A percentile compares a stretch with the other conserved stretches of the same genome.
Evolutionary conservation across 2,329 filamentous ascomycete genomes (phyloP).

Genomic region (Ambrosiella xylebori): DNA sequence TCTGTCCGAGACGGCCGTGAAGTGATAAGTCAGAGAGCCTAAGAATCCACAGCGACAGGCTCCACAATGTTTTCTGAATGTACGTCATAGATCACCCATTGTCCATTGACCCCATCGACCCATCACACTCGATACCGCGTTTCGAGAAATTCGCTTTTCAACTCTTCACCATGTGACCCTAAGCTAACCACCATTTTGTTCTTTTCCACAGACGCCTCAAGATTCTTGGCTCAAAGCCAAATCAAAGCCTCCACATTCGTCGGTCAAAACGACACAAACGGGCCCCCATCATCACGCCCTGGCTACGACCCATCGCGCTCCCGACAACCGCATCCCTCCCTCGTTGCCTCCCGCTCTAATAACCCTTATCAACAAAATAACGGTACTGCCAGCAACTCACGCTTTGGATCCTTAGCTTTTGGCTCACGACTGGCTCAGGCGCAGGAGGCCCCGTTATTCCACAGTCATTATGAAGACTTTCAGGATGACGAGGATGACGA

Average conservation of each 20-base stretch:
- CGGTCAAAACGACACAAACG: conserved; percentile 42
- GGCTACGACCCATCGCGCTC: conserved; percentile 16
- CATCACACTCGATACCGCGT: background rate
- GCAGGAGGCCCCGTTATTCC: conserved; percentile 82
- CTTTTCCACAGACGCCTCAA: conserved; percentile 61
- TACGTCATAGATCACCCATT: conserved; percentile 30
- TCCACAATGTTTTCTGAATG: conserved; percentile 54
- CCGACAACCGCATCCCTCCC: conserved; percentile 21
- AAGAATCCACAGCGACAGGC: background rate
- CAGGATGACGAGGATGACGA: conserved; percentile 90
- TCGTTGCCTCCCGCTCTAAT: conserved; percentile 27
- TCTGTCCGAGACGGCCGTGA: background rate
- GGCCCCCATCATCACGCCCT: conserved; percentile 21
- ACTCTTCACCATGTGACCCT: background rate
- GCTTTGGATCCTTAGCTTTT: conserved; percentile 57
- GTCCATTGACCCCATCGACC: background rate
- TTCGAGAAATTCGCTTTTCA: too few relatives aligned
- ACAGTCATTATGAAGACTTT: conserved; percentile 78
- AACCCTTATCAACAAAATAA: conserved; percentile 68
- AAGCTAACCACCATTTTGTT: background rate
- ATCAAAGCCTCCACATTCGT: conserved; percentile 60
- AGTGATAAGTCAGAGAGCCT: background rate
- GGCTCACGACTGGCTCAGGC: conserved; percentile 54
- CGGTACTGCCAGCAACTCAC: conserved; percentile 34
- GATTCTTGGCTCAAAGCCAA: conserved; percentile 91